phyloP scores from a whole-genome alignment of 1,139 yeast genomes.

The Suhomyces yuchorum region DNA sequence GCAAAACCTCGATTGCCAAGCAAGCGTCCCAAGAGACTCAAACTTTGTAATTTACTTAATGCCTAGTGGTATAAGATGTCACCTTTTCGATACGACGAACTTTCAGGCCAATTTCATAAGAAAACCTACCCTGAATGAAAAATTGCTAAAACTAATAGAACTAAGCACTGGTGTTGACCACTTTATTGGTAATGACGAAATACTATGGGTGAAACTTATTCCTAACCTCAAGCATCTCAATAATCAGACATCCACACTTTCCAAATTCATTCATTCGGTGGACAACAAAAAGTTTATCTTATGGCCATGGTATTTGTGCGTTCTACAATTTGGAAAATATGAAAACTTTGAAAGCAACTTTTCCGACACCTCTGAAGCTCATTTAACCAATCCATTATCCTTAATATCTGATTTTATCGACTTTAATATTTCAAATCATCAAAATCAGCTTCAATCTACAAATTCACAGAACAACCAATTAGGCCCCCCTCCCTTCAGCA shows the following conservation, averaged over 20 bases:
- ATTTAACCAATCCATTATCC: slow-evolving; percentile 31
- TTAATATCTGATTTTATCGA: slow-evolving; percentile 43
- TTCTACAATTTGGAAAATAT: slow-evolving; percentile 50
- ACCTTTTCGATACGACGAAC: slow-evolving; percentile 49
- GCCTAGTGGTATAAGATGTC: slow-evolving; percentile 78
- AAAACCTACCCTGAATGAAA: slow-evolving; percentile 25
- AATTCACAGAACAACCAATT: slow-evolving; percentile 11
- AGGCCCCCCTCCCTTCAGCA: slow-evolving; percentile 23
- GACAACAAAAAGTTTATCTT: slow-evolving; percentile 58
- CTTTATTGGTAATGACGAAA: slow-evolving; percentile 13
- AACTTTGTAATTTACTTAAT: slow-evolving; percentile 60
- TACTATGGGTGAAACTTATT: slow-evolving; percentile 64
- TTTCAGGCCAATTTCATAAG: slow-evolving; percentile 49
- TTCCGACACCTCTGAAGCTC: slow-evolving; percentile 1
- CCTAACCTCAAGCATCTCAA: slow-evolving; percentile 70
- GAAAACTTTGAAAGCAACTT: slow-evolving; percentile 6
- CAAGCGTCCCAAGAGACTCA: slow-evolving; percentile 7
- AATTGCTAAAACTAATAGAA: slow-evolving; percentile 49
- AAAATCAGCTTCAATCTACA: slow-evolving; percentile 11
- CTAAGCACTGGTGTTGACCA: slow-evolving; percentile 56
- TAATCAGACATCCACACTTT: slow-evolving; percentile 65
- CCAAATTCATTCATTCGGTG: slow-evolving; percentile 54
- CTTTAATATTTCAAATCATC: slow-evolving; percentile 31
- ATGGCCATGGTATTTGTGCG: slow-evolving; percentile 73
- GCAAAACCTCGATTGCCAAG: slow-evolving; percentile 21